Conservation (phyloP, 2,329 filamentous ascomycete species). For the Pestalotiopsis sp. region DNA sequence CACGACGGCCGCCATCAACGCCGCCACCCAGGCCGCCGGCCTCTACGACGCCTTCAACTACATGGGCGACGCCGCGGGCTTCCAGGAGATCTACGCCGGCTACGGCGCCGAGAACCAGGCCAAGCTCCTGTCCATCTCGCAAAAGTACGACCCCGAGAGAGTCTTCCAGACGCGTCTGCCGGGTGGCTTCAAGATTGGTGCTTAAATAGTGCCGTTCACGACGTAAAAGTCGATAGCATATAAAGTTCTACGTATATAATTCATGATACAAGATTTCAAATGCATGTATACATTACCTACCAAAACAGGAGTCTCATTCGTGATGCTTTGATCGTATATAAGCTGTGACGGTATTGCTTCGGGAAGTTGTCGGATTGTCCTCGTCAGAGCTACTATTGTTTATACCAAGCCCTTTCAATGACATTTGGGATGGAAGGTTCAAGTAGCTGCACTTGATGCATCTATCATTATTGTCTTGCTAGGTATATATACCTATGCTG, state of each 20-base stretch:
- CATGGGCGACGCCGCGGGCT: conserved; percentile 37
- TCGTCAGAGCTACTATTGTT: no score
- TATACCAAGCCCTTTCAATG: no score
- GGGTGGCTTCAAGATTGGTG: conserved; percentile 20
- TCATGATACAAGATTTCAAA: neutral
- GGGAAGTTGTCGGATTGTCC: no score
- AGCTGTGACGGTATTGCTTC: no score
- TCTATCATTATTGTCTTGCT: no score
- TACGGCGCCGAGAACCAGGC: conserved; percentile 36
- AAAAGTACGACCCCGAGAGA: conserved; percentile 27
- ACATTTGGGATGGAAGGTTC: no score
- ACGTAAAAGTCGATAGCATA: neutral
- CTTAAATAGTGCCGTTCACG: neutral
- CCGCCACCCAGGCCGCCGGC: conserved; percentile 30
- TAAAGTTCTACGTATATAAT: conserved; percentile 3
- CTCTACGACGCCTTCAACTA: conserved; percentile 43
- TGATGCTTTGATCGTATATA: no score
- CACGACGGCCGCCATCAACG: conserved; percentile 23
- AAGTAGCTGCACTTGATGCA: no score
- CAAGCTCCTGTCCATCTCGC: conserved; percentile 23
- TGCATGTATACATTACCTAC: neutral
- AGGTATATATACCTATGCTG: no score
- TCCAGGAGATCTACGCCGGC: conserved; percentile 37
- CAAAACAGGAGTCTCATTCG: no score
- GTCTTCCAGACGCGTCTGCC: conserved; percentile 19